phyloP scores from a whole-genome alignment of 805 yeast genomes.

The Tetrapisispora arboricola region DNA sequence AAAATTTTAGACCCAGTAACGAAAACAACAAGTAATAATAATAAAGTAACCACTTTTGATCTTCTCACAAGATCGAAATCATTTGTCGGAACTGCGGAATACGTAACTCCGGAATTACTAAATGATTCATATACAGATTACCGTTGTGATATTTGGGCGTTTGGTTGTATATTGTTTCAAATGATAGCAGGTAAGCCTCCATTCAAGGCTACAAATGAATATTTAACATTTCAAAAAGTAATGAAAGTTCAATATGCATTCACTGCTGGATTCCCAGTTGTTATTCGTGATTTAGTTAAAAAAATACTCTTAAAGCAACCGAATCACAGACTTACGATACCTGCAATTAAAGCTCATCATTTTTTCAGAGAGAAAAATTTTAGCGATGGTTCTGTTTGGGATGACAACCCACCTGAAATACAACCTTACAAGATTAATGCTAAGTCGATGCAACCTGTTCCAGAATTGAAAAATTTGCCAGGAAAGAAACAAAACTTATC shows the following conservation, averaged over 20 bases:
- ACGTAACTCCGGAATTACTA: constrained; percentile 70
- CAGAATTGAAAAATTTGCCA: constrained; percentile 20
- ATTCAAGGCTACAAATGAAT: constrained; percentile 74
- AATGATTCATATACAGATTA: constrained; percentile 74
- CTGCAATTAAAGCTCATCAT: constrained; percentile 49
- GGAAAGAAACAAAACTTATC: constrained; percentile 2
- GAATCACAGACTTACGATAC: constrained; percentile 47
- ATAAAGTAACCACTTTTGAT: constrained; percentile 36
- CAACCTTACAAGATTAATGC: constrained; percentile 69
- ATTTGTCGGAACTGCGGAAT: constrained; percentile 80
- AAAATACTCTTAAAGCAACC: constrained; percentile 57
- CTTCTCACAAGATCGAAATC: constrained; percentile 62
- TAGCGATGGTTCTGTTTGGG: constrained; percentile 50
- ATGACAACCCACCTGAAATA: constrained; percentile 46
- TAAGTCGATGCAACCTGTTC: constrained; percentile 68
- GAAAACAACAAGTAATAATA: constrained; percentile 31
- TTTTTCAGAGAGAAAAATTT: constrained; percentile 53
- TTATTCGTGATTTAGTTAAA: constrained; percentile 63
- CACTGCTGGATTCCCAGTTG: constrained; percentile 73
- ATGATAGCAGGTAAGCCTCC: constrained; percentile 93
- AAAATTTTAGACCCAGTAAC: constrained; percentile 44
- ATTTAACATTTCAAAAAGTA: constrained; percentile 71
- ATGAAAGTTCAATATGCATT: constrained; percentile 73
- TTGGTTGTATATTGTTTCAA: constrained; percentile 91
- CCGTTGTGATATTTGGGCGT: constrained; percentile 98